phyloP scores from a whole-genome alignment of 805 yeast species.

The Candida awuae region DNA sequence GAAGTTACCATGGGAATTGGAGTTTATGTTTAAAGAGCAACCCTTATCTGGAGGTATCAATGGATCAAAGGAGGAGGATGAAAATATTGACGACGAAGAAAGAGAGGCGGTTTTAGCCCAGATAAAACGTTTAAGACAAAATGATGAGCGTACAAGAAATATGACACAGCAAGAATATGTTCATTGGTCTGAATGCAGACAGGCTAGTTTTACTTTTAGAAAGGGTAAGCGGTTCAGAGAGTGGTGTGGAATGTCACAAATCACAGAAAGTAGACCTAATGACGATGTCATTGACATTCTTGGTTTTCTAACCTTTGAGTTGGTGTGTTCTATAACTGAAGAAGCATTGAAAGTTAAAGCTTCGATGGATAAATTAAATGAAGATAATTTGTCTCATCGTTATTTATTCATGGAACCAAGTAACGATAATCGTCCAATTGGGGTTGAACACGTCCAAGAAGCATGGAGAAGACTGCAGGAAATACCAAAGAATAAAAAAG shows the following conservation, averaged over 20 bases:
- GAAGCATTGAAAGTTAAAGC: constrained; percentile 72
- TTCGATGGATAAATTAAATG: constrained; percentile 37
- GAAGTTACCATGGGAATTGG: constrained; percentile 90
- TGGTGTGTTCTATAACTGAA: constrained; percentile 91
- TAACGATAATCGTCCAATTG: constrained; percentile 67
- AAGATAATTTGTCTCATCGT: constrained; percentile 35
- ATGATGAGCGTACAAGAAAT: constrained; percentile 85
- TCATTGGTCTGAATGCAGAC: constrained; percentile 98
- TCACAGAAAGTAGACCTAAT: constrained; percentile 85
- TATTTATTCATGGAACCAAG: constrained; percentile 84
- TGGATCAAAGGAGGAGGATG: constrained; percentile 40
- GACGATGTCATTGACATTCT: constrained; percentile 95
- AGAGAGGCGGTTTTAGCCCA: constrained; percentile 83
- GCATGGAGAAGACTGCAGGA: constrained; percentile 80
- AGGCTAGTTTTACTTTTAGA: constrained; percentile 91
- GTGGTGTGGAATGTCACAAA: constrained; percentile 83
- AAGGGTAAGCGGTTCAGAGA: constrained; percentile 92
- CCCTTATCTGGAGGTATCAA: constrained; percentile 55
- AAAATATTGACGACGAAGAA: constrained; percentile 69
- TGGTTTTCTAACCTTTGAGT: constrained; percentile 93
- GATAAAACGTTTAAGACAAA: constrained; percentile 78
- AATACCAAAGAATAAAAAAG: constrained; percentile 46
- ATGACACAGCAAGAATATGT: constrained; percentile 98
- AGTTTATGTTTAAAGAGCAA: constrained; percentile 88
- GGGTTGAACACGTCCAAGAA: constrained; percentile 75